Evolutionary conservation across 805 yeast genomes (phyloP), one percentile per base, ranked within the genome.

Genomic region (Torulaspora delbrueckii): DNA sequence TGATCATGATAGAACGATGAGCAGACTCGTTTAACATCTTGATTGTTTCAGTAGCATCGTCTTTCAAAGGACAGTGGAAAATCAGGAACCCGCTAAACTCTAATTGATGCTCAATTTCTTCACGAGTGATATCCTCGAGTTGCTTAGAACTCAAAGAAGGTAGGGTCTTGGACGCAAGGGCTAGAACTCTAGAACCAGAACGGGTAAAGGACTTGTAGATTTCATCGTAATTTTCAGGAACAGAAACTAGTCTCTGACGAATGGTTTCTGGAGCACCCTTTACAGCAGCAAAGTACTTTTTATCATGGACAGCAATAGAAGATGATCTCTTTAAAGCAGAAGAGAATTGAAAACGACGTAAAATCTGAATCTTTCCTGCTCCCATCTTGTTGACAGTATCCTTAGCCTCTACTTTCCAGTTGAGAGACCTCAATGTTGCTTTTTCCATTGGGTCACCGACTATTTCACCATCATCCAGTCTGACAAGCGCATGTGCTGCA

Each of bases 401-500:
- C 54, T 88, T 86, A 45, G 74, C 76, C 43, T 84, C 86, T 52
- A 93, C 84, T 33, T 72, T 74, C 96, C 97, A 93, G 25, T 81
- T 80, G 47, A 93, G 78, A 34, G 95, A 91, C 55, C 81, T 82
- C 57, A 93, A 73, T 43, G 99, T 93, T 23, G 95, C 96, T 69
- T 89, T 88, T 70, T 93, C 99, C 98, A 93, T 91, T 52, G 99
- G 97, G 63, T 93, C 99, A 69, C 99, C 99, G 50, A 93, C 99
- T 56, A 90, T 79, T 52, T 93, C 98, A 57, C 98, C 99, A 63
- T 90, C 96, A 59, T 93, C 97, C 50, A 93, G 75, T 59, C 82
- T 81, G 23, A 93, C 99, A 54, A 93, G 76, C 24, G 99, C 98
- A 67, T 93, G 99, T 28, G 96, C 96, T 46, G 97, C 82, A 51